These are phyloP conservation scores for Cardiospermum halicacabum DNA, from an alignment of 345 rosid genomes.

Conservation along the genomic window DNA sequence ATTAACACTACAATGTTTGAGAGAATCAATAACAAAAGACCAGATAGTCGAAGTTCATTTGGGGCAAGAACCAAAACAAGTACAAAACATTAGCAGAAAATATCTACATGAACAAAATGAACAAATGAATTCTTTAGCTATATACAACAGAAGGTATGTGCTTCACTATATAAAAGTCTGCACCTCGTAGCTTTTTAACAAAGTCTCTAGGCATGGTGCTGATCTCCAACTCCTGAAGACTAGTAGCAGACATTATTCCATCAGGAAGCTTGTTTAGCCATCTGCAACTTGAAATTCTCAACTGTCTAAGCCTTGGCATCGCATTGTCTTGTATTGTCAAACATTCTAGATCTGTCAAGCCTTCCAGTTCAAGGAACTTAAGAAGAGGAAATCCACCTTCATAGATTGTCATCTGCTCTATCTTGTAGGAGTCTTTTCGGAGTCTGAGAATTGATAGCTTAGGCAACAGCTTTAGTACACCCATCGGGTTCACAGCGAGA, in stretches of 20 bases:
- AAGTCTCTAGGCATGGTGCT: constrained; percentile 14
- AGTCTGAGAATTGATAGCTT: neutral
- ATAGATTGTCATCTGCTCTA: neutral
- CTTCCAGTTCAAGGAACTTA: neutral
- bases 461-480: neutral
- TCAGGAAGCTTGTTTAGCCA: constrained; percentile 12
- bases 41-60: too few relatives aligned
- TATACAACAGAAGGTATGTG: constrained; percentile 16
- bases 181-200: constrained; percentile 11
- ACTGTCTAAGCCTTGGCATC: constrained; percentile 13
- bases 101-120: too few relatives aligned
- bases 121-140: neutral
- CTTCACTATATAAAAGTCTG: constrained; percentile 15
- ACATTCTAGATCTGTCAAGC: constrained; percentile 8
- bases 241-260: neutral
- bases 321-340: constrained; percentile 15
- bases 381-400: constrained; percentile 12
- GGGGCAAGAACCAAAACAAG: too few relatives aligned
- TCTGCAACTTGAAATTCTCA: constrained; percentile 14
- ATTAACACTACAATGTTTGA: too few relatives aligned
- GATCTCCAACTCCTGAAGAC: constrained; percentile 15
- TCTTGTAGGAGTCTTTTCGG: neutral
- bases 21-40: too few relatives aligned
- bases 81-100: too few relatives aligned
- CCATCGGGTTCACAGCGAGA: constrained; percentile 7